These are phyloP conservation scores for Aureobasidium melanogenum DNA, from an alignment of 2,329 filamentous ascomycete species.

Conservation along the genomic window DNA sequence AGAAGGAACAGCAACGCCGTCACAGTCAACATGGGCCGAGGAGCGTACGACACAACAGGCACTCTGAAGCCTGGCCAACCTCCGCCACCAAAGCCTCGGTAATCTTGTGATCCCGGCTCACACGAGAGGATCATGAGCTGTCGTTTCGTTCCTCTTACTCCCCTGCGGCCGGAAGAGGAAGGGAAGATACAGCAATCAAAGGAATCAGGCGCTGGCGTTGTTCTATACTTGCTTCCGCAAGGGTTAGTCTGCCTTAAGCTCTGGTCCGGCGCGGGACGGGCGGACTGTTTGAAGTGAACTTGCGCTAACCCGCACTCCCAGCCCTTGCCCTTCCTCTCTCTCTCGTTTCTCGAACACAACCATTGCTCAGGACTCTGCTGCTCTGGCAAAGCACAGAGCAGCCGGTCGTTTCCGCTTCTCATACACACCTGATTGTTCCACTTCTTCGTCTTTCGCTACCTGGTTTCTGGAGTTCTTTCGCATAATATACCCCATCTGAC, in stretches of 20 bases:
- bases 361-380: not conserved
- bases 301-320: constrained; percentile 2
- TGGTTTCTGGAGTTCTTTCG: constrained; percentile 9
- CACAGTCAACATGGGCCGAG: constrained; percentile 39
- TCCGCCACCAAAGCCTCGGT: constrained; percentile 21
- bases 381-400: not conserved
- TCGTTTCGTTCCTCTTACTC: not conserved
- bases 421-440: not conserved
- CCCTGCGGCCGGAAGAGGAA: constrained; percentile 7
- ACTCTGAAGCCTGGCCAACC: constrained; percentile 37
- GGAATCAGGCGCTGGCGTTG: constrained; percentile 1
- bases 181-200: constrained; percentile 1
- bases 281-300: constrained; percentile 4
- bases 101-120: constrained; percentile 2
- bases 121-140: not conserved
- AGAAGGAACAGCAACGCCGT: constrained; percentile 30
- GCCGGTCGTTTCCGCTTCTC: not conserved
- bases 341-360: not conserved
- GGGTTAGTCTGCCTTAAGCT: constrained; percentile 8
- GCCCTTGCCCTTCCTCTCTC: not conserved
- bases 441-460: not conserved
- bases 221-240: constrained; percentile 10
- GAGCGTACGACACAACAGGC: constrained; percentile 42
- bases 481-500: constrained; percentile 10
- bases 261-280: constrained; percentile 6